Evolutionary conservation across 2,329 filamentous ascomycete species (phyloP).

Genomic region (Phialocephala sp.): DNA sequence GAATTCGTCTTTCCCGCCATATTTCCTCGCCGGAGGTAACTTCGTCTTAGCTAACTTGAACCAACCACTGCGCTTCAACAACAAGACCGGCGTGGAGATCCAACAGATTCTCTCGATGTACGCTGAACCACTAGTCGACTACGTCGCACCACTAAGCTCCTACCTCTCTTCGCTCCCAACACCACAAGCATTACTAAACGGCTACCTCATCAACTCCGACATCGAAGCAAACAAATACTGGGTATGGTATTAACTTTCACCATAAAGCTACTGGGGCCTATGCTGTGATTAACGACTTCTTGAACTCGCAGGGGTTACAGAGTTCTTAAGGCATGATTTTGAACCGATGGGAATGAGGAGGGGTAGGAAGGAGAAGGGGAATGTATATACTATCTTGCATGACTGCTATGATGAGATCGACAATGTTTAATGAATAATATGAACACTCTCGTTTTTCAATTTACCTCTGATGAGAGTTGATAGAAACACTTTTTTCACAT

Average conservation of each 20-base stretch:
- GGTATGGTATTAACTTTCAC: constrained; percentile 57
- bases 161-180: constrained; percentile 32
- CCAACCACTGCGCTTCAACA: constrained; percentile 45
- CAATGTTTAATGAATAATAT: constrained; percentile 1
- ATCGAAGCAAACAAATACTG: constrained; percentile 55
- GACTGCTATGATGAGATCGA: not conserved
- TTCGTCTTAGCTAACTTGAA: constrained; percentile 50
- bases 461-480: too few relatives aligned
- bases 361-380: not conserved
- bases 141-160: constrained; percentile 18
- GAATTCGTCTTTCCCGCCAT: constrained; percentile 50
- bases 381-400: not conserved
- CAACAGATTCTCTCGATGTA: constrained; percentile 29
- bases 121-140: constrained; percentile 22
- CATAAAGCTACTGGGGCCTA: constrained; percentile 45
- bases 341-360: not conserved
- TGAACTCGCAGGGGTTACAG: constrained; percentile 32
- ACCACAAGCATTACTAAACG: constrained; percentile 49
- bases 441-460: not conserved
- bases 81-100: constrained; percentile 34
- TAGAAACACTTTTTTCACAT: too few relatives aligned
- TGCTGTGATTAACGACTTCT: constrained; percentile 45
- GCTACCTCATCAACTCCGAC: constrained; percentile 58
- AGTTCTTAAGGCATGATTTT: constrained; percentile 12
- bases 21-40: constrained; percentile 53